Base-by-base conservation (phyloP, 164 flowering plant genomes). In the Protea cynaroides region DNA sequence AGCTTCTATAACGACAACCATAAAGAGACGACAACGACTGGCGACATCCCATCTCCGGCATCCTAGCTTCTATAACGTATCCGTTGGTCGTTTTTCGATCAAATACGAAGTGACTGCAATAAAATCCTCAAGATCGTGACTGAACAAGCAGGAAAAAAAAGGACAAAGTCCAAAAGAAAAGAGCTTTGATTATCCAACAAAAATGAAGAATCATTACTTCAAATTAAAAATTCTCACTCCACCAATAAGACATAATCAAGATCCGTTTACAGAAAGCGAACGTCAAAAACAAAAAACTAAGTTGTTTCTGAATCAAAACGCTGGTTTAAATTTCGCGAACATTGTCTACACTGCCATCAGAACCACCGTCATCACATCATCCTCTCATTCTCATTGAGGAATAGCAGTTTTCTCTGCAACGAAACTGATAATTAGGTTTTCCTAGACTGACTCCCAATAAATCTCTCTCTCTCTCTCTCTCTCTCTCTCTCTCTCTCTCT, bases 261-360 rank as follows among this genome's bases (percentile, higher is more conserved):
- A n/a, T 59, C 36, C 18, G 12, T 25, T 59, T n/a, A 37, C 13
- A 23, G 4, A 24, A 59, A n/a, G 14, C n/a, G 25, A 40, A 38
- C 47, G 5, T 38, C 25, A 38, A 37, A 59, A n/a, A n/a, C n/a
- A n/a, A n/a, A n/a, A n/a, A n/a, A 19, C 47, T 11, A 8, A 3
- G 14, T 59, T 49, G 23, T 19, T 37, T 37, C 62, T 40, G 25
- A 25, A 38, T 59, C 12, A 38, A 59, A 19, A 18, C 6, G 37
- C 29, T 24, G 25, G 29, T 12, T 56, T 29, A n/a, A 56, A 19
- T 40, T 56, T 40, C 59, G 19, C 14, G 14, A 46, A 46, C 7
- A 46, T 46, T 17, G 12, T 59, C 4, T 12, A 19, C 19, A 34
- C 66, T 61, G 51, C 62, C 72, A 62, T 40, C 60, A 17, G 5